A percentile compares a stretch with the other conserved stretches of the same genome.
Conservation (phyloP, 305 asterid genomes). For the Solanum hybrid region DNA sequence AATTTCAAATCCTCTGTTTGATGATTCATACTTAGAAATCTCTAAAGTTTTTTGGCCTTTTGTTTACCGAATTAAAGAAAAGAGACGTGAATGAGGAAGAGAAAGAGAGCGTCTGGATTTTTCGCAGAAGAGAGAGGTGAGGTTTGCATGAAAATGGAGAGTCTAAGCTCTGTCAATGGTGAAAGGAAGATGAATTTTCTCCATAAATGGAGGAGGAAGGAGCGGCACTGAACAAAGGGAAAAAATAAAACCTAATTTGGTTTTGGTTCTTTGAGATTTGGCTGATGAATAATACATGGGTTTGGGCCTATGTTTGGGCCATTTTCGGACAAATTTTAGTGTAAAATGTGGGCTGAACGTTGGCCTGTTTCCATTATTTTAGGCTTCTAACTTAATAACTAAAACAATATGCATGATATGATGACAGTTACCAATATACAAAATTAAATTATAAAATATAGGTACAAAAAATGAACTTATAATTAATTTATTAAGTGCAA, state of each 20-base stretch:
- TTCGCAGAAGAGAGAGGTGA: background rate
- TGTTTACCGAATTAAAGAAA: background rate
- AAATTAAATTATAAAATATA: no score
- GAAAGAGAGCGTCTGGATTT: background rate
- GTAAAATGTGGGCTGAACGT: background rate
- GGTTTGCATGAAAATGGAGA: background rate
- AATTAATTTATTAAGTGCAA: background rate
- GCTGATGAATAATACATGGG: no score
- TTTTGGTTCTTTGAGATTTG: no score
- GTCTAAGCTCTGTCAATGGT: no score
- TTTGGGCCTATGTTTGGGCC: no score
- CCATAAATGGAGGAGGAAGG: no score
- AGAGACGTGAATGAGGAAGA: background rate
- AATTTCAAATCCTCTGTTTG: background rate
- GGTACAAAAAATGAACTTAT: background rate
- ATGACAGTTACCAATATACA: background rate
- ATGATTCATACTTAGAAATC: background rate
- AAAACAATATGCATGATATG: background rate
- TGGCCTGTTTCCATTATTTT: background rate
- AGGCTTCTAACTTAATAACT: background rate
- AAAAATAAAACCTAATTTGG: no score
- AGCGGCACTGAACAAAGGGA: no score
- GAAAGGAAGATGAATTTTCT: no score
- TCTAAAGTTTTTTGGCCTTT: background rate
- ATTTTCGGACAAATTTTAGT: background rate